Evolutionary conservation across 768 basidiomycete genomes (phyloP).

Genomic region (Tephrocybe rancida): DNA sequence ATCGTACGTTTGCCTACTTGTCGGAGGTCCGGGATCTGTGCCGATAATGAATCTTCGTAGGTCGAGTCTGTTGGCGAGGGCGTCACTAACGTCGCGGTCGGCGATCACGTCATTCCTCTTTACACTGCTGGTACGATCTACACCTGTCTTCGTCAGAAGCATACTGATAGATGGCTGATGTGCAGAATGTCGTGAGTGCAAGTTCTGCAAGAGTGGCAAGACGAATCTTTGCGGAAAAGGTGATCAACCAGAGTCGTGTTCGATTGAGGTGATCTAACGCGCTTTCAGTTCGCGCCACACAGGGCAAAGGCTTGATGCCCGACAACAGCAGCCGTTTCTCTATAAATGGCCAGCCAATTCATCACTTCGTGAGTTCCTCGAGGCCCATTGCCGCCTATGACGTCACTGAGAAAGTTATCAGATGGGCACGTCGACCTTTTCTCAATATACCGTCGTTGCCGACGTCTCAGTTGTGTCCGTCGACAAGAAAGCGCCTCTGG

Average conservation of each 20-base stretch:
- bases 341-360: constrained; percentile 81
- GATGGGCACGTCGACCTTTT: constrained; percentile 99
- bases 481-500: constrained; percentile 81
- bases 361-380: constrained; percentile 85
- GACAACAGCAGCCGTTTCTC: constrained; percentile 89
- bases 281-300: constrained; percentile 79
- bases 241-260: constrained; percentile 24
- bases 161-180: constrained; percentile 1
- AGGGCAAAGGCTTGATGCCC: constrained; percentile 95
- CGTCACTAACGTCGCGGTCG: constrained; percentile 75
- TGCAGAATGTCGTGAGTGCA: constrained; percentile 91
- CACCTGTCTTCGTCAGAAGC: background rate
- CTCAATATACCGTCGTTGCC: constrained; percentile 99
- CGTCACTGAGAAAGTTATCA: constrained; percentile 28
- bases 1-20: constrained; percentile 54
- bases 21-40: background rate
- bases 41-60: constrained; percentile 37
- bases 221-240: constrained; percentile 98
- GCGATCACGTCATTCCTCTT: constrained; percentile 97
- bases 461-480: constrained; percentile 96
- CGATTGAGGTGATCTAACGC: background rate
- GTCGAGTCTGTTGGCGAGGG: constrained; percentile 98
- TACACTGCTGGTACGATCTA: constrained; percentile 81
- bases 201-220: constrained; percentile 98
- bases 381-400: background rate